phyloP scores from a whole-genome alignment of 495 filamentous ascomycete genomes.

The Emericellopsis terricola region DNA sequence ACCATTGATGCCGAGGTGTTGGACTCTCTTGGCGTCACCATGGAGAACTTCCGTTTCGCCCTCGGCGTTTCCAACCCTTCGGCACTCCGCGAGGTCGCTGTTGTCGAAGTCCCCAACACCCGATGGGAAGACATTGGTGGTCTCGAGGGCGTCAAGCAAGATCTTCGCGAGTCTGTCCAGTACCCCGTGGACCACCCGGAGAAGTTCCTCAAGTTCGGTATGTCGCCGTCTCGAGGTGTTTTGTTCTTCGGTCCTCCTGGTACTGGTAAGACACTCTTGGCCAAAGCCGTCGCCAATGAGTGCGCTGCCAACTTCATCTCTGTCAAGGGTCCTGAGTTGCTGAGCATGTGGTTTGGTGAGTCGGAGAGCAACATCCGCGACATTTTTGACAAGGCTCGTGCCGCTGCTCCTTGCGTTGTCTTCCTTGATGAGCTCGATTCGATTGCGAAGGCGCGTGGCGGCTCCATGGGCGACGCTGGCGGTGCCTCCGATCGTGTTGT shows the following conservation, averaged over 20 bases:
- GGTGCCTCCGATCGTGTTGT: constrained; percentile 98
- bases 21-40: constrained; percentile 93
- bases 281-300: constrained; percentile 98
- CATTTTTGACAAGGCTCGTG: constrained; percentile 98
- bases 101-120: constrained; percentile 97
- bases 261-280: constrained; percentile 99
- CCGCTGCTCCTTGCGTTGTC: constrained; percentile 94
- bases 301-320: constrained; percentile 99
- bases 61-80: constrained; percentile 97
- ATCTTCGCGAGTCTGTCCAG: constrained; percentile 97
- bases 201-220: constrained; percentile 99
- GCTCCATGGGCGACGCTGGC: constrained; percentile 89
- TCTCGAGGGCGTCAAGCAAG: constrained; percentile 94
- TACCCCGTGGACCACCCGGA: constrained; percentile 99
- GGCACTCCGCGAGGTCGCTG: constrained; percentile 93
- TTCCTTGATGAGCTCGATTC: constrained; percentile 98
- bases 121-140: constrained; percentile 99
- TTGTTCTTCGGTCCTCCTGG: constrained; percentile 96
- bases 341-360: constrained; percentile 99
- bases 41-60: constrained; percentile 99
- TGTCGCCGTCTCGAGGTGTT: constrained; percentile 94
- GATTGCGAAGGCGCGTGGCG: constrained; percentile 97
- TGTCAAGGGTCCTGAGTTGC: constrained; percentile 90
- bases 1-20: constrained; percentile 97
- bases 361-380: constrained; percentile 99